A percentile compares a stretch with the other conserved stretches of the same genome.
phyloP scores from a whole-genome alignment of 352 stramenopile species.

The Detonula confervacea region DNA sequence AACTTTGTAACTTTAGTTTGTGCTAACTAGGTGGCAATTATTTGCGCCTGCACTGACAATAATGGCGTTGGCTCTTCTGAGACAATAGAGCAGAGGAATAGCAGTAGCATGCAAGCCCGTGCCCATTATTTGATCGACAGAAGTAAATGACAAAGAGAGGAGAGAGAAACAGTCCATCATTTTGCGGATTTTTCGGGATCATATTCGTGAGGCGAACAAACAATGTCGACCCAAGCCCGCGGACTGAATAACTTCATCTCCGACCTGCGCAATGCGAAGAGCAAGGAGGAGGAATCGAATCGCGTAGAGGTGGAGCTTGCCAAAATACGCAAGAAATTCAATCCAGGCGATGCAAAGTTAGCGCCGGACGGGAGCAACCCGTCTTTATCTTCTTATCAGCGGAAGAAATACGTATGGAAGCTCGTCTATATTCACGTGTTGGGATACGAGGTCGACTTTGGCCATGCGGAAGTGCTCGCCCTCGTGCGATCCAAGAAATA shows the following conservation, averaged over 20 bases:
- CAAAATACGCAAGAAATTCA: conserved; percentile 98
- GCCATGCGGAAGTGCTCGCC: conserved; percentile 96
- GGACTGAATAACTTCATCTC: conserved; percentile 91
- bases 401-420: conserved; percentile 99
- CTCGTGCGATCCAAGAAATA: conserved; percentile 94
- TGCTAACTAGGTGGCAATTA: too few relatives aligned
- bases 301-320: conserved; percentile 97
- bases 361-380: conserved; percentile 71
- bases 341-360: conserved; percentile 73
- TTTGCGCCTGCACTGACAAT: too few relatives aligned
- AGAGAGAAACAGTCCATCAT: too few relatives aligned
- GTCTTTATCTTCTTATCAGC: conserved; percentile 92
- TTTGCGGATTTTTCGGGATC: too few relatives aligned
- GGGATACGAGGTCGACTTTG: conserved; percentile 99
- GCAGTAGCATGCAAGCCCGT: too few relatives aligned
- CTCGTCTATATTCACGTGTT: conserved; percentile 99
- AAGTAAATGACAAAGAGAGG: neutral
- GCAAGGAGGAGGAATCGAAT: conserved; percentile 92
- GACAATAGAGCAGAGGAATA: too few relatives aligned
- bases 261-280: conserved; percentile 86
- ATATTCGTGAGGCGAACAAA: neutral
- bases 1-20: too few relatives aligned
- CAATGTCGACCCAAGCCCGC: conserved; percentile 78
- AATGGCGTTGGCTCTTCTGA: too few relatives aligned
- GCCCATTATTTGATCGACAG: too few relatives aligned